phyloP scores from a whole-genome alignment of 768 basidiomycete species.

The Galerina sulciceps region DNA sequence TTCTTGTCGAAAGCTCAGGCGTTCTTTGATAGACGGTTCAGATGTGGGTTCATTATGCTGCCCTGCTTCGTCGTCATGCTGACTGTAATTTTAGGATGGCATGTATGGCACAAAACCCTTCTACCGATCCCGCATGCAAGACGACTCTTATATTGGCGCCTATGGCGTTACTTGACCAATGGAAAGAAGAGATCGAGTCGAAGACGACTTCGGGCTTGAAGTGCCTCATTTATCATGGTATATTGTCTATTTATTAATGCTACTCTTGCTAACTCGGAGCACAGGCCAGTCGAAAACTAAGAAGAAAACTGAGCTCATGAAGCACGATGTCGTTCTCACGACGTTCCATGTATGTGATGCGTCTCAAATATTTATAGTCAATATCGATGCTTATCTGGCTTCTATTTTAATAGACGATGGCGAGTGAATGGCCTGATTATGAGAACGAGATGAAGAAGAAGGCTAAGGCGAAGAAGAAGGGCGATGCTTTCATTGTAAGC shows the following conservation, averaged over 20 bases:
- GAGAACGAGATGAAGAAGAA: slow-evolving; percentile 52
- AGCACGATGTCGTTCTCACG: slow-evolving; percentile 68
- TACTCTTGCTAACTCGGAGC: neutral
- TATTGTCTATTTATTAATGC: neutral
- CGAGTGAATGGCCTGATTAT: slow-evolving; percentile 60
- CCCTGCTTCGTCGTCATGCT: neutral
- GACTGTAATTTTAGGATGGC: slow-evolving; percentile 51
- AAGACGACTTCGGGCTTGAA: slow-evolving; percentile 53
- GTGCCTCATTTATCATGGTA: slow-evolving; percentile 69
- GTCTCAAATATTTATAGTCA: neutral
- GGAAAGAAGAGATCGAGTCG: slow-evolving; percentile 63
- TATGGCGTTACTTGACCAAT: slow-evolving; percentile 68
- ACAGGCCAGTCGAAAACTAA: slow-evolving; percentile 51
- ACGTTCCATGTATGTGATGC: slow-evolving; percentile 42
- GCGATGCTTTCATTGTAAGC: slow-evolving; percentile 35
- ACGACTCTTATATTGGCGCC: slow-evolving; percentile 73
- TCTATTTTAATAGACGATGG: slow-evolving; percentile 47
- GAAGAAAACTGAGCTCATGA: slow-evolving; percentile 49
- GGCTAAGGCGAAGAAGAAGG: slow-evolving; percentile 40
- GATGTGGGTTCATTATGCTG: slow-evolving; percentile 33
- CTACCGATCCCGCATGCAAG: slow-evolving; percentile 54
- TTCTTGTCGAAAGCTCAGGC: neutral
- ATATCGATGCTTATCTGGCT: neutral
- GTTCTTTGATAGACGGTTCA: slow-evolving; percentile 46
- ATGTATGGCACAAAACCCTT: slow-evolving; percentile 55